Evolutionary conservation across 2,329 filamentous ascomycete species (phyloP), one percentile per base, ranked within the genome.

Genomic region (Ophiostoma piceae): DNA sequence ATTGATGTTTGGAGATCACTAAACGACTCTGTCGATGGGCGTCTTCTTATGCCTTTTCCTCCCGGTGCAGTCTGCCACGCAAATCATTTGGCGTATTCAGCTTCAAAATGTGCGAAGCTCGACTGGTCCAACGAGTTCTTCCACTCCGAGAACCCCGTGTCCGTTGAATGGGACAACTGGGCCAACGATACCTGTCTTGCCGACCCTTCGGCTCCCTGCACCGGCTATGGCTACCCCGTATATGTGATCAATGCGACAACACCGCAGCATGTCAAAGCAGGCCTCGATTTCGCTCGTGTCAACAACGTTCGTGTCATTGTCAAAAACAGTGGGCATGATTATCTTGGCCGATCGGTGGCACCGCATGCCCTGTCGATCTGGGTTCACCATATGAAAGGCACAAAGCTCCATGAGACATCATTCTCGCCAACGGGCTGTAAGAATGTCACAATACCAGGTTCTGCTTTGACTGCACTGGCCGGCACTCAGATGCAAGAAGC

Each of bases 361-460:
- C 51, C 51, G n/a, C 51, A 54, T 54, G 51, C n/a, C 51, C 51
- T 54, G 19, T 54, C 51, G 22, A 54, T 54, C 51, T 54, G 51
- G 51, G 51, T 12, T 12, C 51, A 54, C 51, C n/a, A 54, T 12
- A 54, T 26, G 51, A 54, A 54, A 26, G 51, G 51, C 51, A 54
- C 51, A 54, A 12, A 26, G 51, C n/a, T 54, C 8, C n/a, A 54
- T 54, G 51, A 54, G n/a, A 54, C 51, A 26, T 54, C 19, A n/a
- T 54, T 54, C 51, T 54, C 51, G 7, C n/a, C 51, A 12, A 6
- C 51, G 11, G 51, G 51, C n/a, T 54, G 51, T 14, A 54, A 26
- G 19, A 22, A 54, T 26, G 51, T 54, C 19, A 54, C 51, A 22
- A 11, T 54, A 8, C n/a, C 19, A 22, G 51, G 51, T 12, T 12